Evolutionary conservation across 345 rosid species (phyloP), one percentile per base, ranked within the genome.

Genomic region (Boechera stricta): DNA sequence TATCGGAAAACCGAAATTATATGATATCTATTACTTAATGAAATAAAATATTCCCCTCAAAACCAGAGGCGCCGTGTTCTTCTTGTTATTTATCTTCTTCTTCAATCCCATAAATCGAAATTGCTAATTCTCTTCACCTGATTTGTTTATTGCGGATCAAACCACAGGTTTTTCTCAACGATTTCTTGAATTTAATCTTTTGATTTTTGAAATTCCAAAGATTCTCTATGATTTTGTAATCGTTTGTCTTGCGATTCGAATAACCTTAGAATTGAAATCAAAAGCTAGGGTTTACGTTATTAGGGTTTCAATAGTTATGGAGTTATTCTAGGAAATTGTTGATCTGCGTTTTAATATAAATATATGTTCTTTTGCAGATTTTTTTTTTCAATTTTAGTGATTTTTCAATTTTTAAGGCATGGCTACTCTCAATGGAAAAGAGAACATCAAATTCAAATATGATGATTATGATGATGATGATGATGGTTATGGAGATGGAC

Each of bases 391-490:
- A 5, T 52, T 33, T 61, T 45, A 52, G 48, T 42, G 48, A 42
- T 5, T 21, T 52, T 21, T 39, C 11, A 21, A 9, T 73, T 63
- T 29, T 29, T 65, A 39, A 15, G 16, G 47, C 24, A 90, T 90
- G 95, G 87, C 80, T 12, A 74, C 54, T 11, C 57, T 79, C 1
- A 75, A 71, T 32, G 86, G 79, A 26, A 74, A 61, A 61, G 66
- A 39, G 3, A 39, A 21, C 16, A 71, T 13, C 15, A 62, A 45
- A 28, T 72, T 79, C 38, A 69, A 59, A 54, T 71, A 64, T 39
- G 71, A 38, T 51, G 74, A 53, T 5, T 29, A 61, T 62, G 4
- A 10, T 60, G 73, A 15, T 10, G 74, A 52, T 7, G 81, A 49
- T 56, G 89, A 53, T 76, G 83, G 76, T 13, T 70, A 57, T 77